phyloP scores from a whole-genome alignment of 108 stramenopile species.

The Seminavis robusta region DNA sequence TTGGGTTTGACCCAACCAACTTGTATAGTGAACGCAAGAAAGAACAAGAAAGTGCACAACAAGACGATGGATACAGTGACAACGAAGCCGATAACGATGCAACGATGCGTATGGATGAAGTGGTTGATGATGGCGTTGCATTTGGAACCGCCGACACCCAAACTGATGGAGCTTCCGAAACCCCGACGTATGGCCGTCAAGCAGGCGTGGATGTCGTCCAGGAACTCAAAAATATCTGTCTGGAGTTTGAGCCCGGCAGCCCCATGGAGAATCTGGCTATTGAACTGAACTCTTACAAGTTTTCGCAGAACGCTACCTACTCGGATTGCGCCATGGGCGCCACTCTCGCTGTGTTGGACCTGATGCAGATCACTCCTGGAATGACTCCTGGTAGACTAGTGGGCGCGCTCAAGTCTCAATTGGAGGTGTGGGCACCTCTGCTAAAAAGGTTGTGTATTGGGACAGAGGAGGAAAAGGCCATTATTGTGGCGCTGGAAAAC shows the following conservation, averaged over 20 bases:
- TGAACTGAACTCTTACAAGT: conserved; percentile 91
- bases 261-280: conserved; percentile 85
- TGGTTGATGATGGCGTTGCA: conserved; percentile 30
- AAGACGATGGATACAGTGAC: conserved; percentile 59
- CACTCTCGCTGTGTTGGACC: conserved; percentile 65
- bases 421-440: conserved; percentile 73
- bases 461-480: conserved; percentile 70
- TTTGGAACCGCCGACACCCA: conserved; percentile 29
- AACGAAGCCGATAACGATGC: conserved; percentile 41
- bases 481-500: conserved; percentile 66
- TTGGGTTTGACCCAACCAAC: conserved; percentile 59
- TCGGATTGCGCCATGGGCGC: conserved; percentile 74
- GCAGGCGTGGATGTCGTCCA: conserved; percentile 84
- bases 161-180: conserved; percentile 29
- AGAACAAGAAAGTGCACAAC: conserved; percentile 56
- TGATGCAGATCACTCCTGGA: conserved; percentile 49
- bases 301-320: conserved; percentile 88
- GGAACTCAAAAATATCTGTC: conserved; percentile 79
- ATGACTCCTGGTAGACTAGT: conserved; percentile 62
- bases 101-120: conserved; percentile 18
- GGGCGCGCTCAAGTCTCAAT: conserved; percentile 44
- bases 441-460: conserved; percentile 75
- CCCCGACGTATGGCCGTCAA: conserved; percentile 72
- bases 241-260: conserved; percentile 73
- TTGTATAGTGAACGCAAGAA: conserved; percentile 44